Conservation (phyloP, 176 grass and related monocot genomes). For the Areca catechu region DNA sequence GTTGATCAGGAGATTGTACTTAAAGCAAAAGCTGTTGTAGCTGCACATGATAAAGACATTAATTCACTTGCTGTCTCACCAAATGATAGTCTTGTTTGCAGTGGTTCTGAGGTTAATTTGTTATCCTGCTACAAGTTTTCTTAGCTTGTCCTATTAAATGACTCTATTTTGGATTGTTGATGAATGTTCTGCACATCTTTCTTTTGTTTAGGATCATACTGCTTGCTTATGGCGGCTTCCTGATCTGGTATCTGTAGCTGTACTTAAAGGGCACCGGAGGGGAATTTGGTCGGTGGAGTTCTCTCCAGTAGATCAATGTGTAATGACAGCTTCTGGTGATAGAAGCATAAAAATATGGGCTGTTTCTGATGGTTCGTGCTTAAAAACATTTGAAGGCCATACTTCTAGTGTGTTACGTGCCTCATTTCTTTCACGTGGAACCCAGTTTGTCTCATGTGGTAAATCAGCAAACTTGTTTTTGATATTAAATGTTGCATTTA, state of each 20-base stretch:
- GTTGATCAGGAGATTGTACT: slow-evolving; percentile 42
- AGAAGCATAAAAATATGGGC: slow-evolving; percentile 91
- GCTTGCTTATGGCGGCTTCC: slow-evolving; percentile 94
- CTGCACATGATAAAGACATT: slow-evolving; percentile 96
- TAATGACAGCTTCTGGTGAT: slow-evolving; percentile 87
- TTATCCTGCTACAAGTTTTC: neutral
- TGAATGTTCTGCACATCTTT: neutral
- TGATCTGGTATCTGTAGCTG: slow-evolving; percentile 54
- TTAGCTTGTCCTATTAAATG: too few species aligned
- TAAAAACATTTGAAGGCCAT: slow-evolving; percentile 95
- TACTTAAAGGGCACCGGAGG: slow-evolving; percentile 80
- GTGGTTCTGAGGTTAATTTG: slow-evolving; percentile 70
- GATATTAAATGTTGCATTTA: too few species aligned
- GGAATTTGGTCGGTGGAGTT: slow-evolving; percentile 96
- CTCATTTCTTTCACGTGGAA: slow-evolving; percentile 74
- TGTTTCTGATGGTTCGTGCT: slow-evolving; percentile 77
- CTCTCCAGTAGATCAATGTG: slow-evolving; percentile 89
- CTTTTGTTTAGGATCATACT: slow-evolving; percentile 63
- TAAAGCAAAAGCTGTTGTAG: slow-evolving; percentile 77
- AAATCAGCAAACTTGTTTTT: slow-evolving; percentile 3
- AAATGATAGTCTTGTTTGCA: slow-evolving; percentile 88
- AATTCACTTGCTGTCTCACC: slow-evolving; percentile 80
- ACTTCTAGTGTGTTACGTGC: slow-evolving; percentile 72
- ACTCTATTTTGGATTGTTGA: too few species aligned
- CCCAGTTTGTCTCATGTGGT: slow-evolving; percentile 86